Evolutionary conservation across 768 basidiomycete genomes (phyloP).

Genomic region (Lentinula boryana): DNA sequence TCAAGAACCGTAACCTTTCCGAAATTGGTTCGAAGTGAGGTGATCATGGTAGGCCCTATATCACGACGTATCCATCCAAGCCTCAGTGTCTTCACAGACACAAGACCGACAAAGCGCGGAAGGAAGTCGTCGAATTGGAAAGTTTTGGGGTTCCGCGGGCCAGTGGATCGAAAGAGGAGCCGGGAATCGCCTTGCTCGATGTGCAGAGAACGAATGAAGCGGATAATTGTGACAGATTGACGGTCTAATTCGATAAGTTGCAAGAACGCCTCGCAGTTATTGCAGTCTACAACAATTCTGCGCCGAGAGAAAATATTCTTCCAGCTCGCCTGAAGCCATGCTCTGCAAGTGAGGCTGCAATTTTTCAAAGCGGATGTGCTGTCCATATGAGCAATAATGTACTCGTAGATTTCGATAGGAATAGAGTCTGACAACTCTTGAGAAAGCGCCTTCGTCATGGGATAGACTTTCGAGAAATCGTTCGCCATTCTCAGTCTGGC

Average conservation of each 20-base stretch:
- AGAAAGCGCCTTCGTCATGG: neutral
- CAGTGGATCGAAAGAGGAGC: neutral
- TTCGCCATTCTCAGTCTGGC: neutral
- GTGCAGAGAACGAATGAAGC: neutral
- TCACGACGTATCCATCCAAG: constrained; percentile 1
- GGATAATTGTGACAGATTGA: neutral
- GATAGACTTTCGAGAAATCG: neutral
- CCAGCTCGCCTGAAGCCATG: constrained; percentile 4
- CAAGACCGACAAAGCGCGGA: neutral
- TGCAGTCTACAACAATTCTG: neutral
- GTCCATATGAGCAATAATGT: neutral
- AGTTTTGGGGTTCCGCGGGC: neutral
- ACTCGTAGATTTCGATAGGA: constrained; percentile 1
- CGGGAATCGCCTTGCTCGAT: constrained; percentile 2
- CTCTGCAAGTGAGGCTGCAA: constrained; percentile 1
- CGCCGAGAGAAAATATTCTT: neutral
- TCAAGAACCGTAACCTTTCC: neutral
- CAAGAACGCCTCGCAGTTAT: neutral
- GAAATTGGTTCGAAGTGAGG: neutral
- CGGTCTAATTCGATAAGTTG: neutral
- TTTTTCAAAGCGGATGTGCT: neutral
- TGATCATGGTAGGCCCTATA: neutral
- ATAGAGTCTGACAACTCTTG: neutral
- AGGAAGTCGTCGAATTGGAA: constrained; percentile 5
- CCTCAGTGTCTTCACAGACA: neutral